Percentiles rank a stretch among this genome's conserved stretches.
Evolutionary conservation across 2,329 filamentous ascomycete genomes (phyloP).

Genomic region (Mycosphaerella arachidis): DNA sequence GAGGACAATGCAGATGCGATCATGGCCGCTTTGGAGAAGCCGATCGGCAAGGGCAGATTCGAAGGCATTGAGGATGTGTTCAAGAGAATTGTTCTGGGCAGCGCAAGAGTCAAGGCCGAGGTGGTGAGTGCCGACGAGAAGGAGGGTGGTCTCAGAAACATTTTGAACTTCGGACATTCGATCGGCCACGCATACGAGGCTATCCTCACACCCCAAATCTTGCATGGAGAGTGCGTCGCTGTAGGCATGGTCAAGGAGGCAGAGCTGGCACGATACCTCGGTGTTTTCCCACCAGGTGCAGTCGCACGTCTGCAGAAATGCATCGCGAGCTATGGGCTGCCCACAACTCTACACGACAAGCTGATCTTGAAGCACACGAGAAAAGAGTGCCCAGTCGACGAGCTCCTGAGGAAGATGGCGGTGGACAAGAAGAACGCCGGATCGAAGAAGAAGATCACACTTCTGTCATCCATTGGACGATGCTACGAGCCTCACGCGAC

Average conservation of each 20-base stretch:
- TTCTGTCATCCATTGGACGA: constrained; percentile 83
- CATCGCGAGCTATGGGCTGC: constrained; percentile 87
- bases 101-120: constrained; percentile 86
- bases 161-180: constrained; percentile 96
- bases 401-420: constrained; percentile 86
- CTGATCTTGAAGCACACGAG: constrained; percentile 77
- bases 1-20: constrained; percentile 78
- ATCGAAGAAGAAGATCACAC: constrained; percentile 88
- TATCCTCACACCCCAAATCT: constrained; percentile 86
- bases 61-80: constrained; percentile 56
- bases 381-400: constrained; percentile 81
- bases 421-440: constrained; percentile 99
- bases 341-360: constrained; percentile 79
- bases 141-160: constrained; percentile 86
- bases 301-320: constrained; percentile 89
- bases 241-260: constrained; percentile 99
- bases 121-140: constrained; percentile 93
- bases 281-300: constrained; percentile 76
- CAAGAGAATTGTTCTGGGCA: constrained; percentile 71
- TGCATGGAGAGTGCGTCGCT: constrained; percentile 92
- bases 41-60: constrained; percentile 57
- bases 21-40: constrained; percentile 63
- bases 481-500: constrained; percentile 85
- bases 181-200: constrained; percentile 97
- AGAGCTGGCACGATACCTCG: constrained; percentile 83